Conservation (phyloP, 1,284 basidiomycete species). For the Pisolithus thermaeus region DNA sequence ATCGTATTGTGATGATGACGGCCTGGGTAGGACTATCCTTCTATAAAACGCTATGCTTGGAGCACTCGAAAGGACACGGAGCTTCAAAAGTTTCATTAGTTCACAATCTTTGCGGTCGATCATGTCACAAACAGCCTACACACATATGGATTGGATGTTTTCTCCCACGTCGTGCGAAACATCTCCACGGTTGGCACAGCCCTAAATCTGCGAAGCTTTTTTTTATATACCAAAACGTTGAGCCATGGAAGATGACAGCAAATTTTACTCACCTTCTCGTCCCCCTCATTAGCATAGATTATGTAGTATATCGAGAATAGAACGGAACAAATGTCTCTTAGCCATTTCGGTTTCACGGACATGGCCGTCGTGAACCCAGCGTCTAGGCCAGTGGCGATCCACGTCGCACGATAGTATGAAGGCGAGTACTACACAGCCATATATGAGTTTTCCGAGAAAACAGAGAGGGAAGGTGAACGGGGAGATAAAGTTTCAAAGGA, state of each 20-base stretch:
- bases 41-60: constrained; percentile 65
- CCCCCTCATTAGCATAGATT: constrained; percentile 88
- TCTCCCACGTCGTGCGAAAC: constrained; percentile 94
- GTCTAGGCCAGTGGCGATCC: constrained; percentile 91
- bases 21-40: constrained; percentile 79
- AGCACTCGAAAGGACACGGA: constrained; percentile 59
- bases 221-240: constrained; percentile 2
- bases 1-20: constrained; percentile 67
- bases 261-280: constrained; percentile 71
- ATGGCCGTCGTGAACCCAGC: constrained; percentile 96
- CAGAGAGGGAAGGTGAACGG: background rate
- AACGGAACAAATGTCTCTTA: constrained; percentile 81
- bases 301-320: constrained; percentile 90
- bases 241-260: constrained; percentile 1
- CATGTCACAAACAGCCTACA: constrained; percentile 20
- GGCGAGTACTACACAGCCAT: constrained; percentile 67
- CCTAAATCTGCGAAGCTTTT: constrained; percentile 81
- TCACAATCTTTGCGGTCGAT: background rate
- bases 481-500: background rate
- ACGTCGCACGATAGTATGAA: constrained; percentile 95
- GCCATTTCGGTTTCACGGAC: constrained; percentile 88
- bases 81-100: constrained; percentile 34
- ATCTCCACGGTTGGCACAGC: constrained; percentile 95
- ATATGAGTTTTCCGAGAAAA: constrained; percentile 6
- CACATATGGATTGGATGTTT: constrained; percentile 90